Percentiles rank a stretch among this genome's conserved stretches.
phyloP scores from a whole-genome alignment of 164 flowering plant genomes.

The Vitis cinerea region DNA sequence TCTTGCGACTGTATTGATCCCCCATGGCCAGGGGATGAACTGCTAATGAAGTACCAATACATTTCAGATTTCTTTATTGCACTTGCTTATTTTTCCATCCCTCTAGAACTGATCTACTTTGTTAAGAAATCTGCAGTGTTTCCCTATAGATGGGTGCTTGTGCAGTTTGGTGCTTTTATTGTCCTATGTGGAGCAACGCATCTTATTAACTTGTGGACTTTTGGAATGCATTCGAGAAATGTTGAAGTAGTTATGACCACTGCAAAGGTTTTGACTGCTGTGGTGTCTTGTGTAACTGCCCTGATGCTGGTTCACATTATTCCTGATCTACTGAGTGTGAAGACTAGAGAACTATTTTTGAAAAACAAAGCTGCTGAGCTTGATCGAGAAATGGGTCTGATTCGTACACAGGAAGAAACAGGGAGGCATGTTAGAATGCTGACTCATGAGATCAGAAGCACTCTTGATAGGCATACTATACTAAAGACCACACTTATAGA shows the following conservation, averaged over 20 bases:
- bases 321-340: conserved; percentile 82
- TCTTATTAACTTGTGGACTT: conserved; percentile 88
- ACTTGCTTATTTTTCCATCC: conserved; percentile 86
- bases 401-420: conserved; percentile 86
- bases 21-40: conserved; percentile 77
- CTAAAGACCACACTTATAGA: conserved; percentile 81
- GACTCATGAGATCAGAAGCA: conserved; percentile 90
- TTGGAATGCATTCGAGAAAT: conserved; percentile 57
- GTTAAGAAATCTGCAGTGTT: conserved; percentile 85
- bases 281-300: conserved; percentile 84
- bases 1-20: conserved; percentile 80
- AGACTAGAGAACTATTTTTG: conserved; percentile 78
- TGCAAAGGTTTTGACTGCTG: conserved; percentile 77
- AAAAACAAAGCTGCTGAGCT: conserved; percentile 89
- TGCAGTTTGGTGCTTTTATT: conserved; percentile 94
- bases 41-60: conserved; percentile 79
- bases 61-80: conserved; percentile 92
- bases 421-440: conserved; percentile 91
- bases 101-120: conserved; percentile 83
- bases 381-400: conserved; percentile 86
- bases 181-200: conserved; percentile 90
- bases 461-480: conserved; percentile 82
- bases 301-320: conserved; percentile 88
- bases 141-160: conserved; percentile 92
- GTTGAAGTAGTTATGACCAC: conserved; percentile 75